Evolutionary conservation across 306 rosid species (phyloP).

Genomic region (apple (Malus domestica)): DNA sequence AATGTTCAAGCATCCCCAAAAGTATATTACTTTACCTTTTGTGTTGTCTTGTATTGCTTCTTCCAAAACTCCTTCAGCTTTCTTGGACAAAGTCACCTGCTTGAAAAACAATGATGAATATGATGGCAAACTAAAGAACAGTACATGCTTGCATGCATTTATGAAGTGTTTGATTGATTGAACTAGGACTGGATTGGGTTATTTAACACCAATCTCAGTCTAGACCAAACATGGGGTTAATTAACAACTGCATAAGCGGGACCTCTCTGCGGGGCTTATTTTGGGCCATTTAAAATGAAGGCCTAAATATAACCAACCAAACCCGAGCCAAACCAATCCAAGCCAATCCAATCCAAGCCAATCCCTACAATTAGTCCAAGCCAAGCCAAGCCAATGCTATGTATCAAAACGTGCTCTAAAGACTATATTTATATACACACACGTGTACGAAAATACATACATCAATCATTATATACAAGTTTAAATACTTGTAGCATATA

Average conservation of each 20-base stretch:
- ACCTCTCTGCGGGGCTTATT: not conserved
- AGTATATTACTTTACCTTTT: conserved; percentile 72
- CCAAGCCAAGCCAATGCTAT: not conserved
- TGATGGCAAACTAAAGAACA: not conserved
- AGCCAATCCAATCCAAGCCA: not conserved
- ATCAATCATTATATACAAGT: not conserved
- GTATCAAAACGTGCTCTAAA: not conserved
- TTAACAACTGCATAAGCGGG: not conserved
- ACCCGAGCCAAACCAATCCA: not conserved
- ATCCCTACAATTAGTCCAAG: too few relatives aligned
- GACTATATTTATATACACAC: not conserved
- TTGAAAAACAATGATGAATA: conserved; percentile 25
- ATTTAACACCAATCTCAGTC: too few relatives aligned
- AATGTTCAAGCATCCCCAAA: conserved; percentile 74
- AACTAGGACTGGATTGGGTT: too few relatives aligned
- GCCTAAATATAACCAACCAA: not conserved
- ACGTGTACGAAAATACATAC: not conserved
- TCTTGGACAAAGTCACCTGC: conserved; percentile 62
- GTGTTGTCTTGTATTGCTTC: conserved; percentile 49
- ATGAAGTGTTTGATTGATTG: not conserved
- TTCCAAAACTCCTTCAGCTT: conserved; percentile 70
- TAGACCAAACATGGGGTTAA: too few relatives aligned
- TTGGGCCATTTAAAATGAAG: not conserved
- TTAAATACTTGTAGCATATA: not conserved
- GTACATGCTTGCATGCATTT: not conserved